A percentile compares a stretch with the other conserved stretches of the same genome.
Evolutionary conservation across 164 flowering plant species (phyloP).

Genomic region (Stephania japonica): DNA sequence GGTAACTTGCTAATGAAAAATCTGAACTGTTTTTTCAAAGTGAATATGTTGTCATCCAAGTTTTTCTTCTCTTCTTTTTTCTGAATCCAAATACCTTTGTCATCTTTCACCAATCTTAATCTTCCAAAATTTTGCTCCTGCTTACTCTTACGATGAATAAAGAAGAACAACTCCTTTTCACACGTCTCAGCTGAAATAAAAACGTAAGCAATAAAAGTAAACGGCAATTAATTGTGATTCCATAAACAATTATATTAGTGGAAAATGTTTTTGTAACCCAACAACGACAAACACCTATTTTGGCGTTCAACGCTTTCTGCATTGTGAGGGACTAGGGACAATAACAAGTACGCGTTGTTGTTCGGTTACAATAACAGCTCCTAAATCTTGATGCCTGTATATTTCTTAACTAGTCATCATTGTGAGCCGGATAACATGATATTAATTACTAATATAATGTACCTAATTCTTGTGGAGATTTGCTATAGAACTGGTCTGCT

Average conservation of each 20-base stretch:
- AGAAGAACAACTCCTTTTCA: not conserved
- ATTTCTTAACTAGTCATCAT: no score
- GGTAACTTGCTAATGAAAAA: not conserved
- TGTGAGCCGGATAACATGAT: no score
- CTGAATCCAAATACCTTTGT: not conserved
- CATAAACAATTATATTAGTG: no score
- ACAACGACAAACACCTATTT: not conserved
- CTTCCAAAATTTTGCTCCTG: not conserved
- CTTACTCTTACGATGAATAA: not conserved
- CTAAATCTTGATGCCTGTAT: not conserved
- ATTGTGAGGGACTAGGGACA: no score
- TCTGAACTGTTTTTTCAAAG: not conserved
- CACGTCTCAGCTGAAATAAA: not conserved
- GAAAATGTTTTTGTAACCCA: not conserved
- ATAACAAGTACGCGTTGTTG: not conserved
- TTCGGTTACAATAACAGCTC: not conserved
- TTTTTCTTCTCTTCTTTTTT: not conserved
- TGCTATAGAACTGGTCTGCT: not conserved
- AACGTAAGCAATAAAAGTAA: not conserved
- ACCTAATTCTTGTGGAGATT: not conserved
- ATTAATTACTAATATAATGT: not conserved
- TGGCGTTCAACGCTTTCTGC: not conserved
- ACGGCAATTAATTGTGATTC: not conserved
- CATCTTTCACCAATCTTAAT: not conserved
- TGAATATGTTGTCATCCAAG: not conserved